These are phyloP conservation scores for Claviceps pazoutovae DNA, from an alignment of 2,329 filamentous ascomycete genomes.

Conservation along the genomic window DNA sequence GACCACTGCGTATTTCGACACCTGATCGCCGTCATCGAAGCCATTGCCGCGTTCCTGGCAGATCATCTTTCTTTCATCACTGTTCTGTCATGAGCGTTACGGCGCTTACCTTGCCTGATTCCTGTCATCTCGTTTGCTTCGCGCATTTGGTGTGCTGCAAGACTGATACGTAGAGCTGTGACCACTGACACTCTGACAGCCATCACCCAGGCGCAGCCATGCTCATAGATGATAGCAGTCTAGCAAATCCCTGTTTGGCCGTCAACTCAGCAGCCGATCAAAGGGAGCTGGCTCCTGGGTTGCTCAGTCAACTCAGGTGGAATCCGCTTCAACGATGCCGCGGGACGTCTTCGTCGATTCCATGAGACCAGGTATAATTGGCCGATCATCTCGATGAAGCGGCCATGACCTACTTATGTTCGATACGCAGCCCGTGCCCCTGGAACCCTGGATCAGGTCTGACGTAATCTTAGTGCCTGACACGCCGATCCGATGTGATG, in stretches of 20 bases:
- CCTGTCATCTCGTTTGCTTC: background rate
- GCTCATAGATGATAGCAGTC: too few relatives aligned
- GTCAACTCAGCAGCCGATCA: background rate
- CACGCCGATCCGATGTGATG: background rate
- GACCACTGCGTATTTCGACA: background rate
- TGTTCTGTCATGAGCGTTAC: background rate
- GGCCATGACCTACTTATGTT: slow-evolving; percentile 1
- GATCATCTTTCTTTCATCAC: background rate
- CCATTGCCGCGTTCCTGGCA: background rate
- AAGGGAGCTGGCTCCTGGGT: background rate
- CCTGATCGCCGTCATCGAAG: background rate
- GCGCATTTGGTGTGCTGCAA: too few relatives aligned
- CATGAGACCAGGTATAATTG: too few relatives aligned
- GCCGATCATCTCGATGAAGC: too few relatives aligned
- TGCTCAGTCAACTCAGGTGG: background rate
- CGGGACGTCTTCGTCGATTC: background rate
- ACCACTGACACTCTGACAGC: too few relatives aligned
- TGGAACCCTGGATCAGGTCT: background rate
- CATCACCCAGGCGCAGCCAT: too few relatives aligned
- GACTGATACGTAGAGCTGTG: too few relatives aligned
- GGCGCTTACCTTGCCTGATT: background rate
- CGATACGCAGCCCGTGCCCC: background rate
- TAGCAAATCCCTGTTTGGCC: background rate
- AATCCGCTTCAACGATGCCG: background rate
- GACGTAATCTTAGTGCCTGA: background rate